A percentile compares a stretch with the other conserved stretches of the same genome.
phyloP scores from a whole-genome alignment of 371 early-diverging fungal genomes.

The Rhizomucor miehei region DNA sequence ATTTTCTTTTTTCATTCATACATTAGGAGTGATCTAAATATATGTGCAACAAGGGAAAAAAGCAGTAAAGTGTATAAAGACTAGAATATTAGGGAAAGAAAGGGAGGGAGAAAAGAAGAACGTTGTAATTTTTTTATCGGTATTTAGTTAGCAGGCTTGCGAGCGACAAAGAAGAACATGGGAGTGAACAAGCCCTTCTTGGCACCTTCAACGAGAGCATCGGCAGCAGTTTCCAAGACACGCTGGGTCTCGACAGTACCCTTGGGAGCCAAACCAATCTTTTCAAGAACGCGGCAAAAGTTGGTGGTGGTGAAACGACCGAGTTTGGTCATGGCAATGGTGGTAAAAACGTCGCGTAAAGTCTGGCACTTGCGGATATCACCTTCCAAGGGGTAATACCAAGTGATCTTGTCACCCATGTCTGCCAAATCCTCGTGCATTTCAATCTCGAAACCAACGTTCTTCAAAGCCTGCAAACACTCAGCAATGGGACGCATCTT shows the following conservation, averaged over 20 bases:
- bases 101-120: neutral
- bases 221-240: constrained; percentile 78
- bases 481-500: constrained; percentile 73
- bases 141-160: constrained; percentile 62
- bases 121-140: neutral
- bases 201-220: constrained; percentile 77
- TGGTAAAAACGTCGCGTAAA: constrained; percentile 58
- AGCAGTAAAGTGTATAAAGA: neutral
- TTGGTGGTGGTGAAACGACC: constrained; percentile 66
- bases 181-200: constrained; percentile 82
- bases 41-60: neutral
- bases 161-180: constrained; percentile 90
- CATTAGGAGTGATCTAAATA: neutral
- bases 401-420: constrained; percentile 65
- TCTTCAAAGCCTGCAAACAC: constrained; percentile 72
- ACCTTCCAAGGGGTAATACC: constrained; percentile 83
- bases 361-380: constrained; percentile 53
- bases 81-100: too few species aligned
- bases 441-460: constrained; percentile 83
- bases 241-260: constrained; percentile 81
- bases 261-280: constrained; percentile 75
- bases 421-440: constrained; percentile 68
- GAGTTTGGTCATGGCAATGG: constrained; percentile 49
- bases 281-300: constrained; percentile 69
- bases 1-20: neutral